Evolutionary conservation across 2,329 filamentous ascomycete genomes (phyloP), one percentile per base, ranked within the genome.

Genomic region (Colletotrichum destructivum): DNA sequence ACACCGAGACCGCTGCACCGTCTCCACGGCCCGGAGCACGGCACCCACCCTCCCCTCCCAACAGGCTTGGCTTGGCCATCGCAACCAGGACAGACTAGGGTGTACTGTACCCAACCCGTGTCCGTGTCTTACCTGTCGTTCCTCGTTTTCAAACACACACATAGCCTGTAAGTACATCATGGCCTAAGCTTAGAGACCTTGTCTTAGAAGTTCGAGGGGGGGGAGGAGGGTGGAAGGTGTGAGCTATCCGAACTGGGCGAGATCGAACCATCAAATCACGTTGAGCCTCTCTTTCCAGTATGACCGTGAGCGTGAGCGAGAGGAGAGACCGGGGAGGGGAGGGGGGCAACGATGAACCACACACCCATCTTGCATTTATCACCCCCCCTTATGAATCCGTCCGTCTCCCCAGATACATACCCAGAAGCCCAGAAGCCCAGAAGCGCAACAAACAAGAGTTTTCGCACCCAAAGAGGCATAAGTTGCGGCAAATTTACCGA

Each of bases 1-100:
- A 47, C 31, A 21, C 21, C 21, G 52, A 56, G 31, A 15, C 23
- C 18, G 31, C 18, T 11, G 52, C 62, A 57, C 21, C n/a, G 40
- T 65, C 44, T 61, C 64, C 55, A 52, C 55, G 64, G 35, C 46
- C 64, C 55, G 64, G 55, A 66, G n/a, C 55, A 52, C 64, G 55
- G 64, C 64, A 66, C 56, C 21, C 31, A 35, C 9, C 8, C 31
- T 35, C 31, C 31, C 31, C 31, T 35, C 31, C 35, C 49, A 56
- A 12, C 12, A 44, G 26, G 46, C n/a, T 62, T 62, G 63, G 63
- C 63, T 66, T 51, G 63, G 16, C 55, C 54, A 66, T 66, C 63
- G n/a, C 12, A 40, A 35, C 31, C n/a, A 40, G 35, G 18, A 38
- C 31, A 38, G 31, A 35, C 52, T 35, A 38, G 16, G 23, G 46